Conservation (phyloP, 2,329 filamentous ascomycete genomes). For the Cryphonectria parasitica region DNA sequence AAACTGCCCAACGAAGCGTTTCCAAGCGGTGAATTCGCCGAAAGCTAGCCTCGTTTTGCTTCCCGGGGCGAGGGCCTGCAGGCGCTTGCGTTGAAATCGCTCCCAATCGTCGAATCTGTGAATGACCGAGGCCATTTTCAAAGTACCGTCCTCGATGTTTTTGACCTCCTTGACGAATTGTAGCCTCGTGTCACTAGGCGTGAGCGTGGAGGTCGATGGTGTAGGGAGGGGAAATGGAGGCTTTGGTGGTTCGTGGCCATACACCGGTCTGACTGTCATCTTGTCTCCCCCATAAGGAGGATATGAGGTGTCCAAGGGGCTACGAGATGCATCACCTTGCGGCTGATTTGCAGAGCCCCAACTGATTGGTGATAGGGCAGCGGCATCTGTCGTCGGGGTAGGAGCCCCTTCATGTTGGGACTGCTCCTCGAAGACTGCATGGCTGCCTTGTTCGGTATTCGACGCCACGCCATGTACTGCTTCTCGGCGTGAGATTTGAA, state of each 20-base stretch:
- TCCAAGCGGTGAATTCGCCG: neutral
- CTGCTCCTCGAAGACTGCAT: neutral
- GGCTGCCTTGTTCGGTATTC: neutral
- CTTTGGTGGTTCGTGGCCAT: neutral
- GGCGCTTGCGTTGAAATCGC: conserved; percentile 4
- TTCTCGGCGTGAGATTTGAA: conserved; percentile 1
- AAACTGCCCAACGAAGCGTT: neutral
- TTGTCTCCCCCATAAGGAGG: neutral
- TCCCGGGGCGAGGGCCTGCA: neutral
- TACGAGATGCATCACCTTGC: neutral
- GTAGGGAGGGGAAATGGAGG: neutral
- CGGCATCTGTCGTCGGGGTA: conserved; percentile 9
- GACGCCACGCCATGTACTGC: conserved; percentile 7
- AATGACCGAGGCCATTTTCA: conserved; percentile 1
- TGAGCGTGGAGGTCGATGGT: neutral
- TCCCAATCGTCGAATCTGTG: conserved; percentile 4
- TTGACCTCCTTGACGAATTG: conserved; percentile 13
- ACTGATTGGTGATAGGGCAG: neutral
- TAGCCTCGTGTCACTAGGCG: neutral
- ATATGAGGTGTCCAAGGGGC: neutral
- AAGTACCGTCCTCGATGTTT: neutral
- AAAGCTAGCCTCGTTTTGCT: neutral
- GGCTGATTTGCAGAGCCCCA: neutral
- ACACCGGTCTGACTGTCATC: neutral
- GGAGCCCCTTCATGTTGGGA: neutral